These are phyloP conservation scores for Inga laurina DNA, from an alignment of 306 rosid species.

Conservation along the genomic window DNA sequence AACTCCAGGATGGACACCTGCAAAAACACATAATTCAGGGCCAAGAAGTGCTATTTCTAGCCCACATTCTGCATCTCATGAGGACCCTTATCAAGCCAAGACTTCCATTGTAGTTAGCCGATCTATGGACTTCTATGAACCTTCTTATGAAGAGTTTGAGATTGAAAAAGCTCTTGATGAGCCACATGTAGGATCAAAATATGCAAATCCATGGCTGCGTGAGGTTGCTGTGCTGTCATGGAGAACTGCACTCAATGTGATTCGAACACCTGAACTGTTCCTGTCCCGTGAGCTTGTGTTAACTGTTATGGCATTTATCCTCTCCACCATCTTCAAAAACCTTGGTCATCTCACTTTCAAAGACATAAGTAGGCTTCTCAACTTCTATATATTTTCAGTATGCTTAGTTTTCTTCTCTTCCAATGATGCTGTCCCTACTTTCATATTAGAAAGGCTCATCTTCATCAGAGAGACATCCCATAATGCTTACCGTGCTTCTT, in stretches of 20 bases:
- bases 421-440: slow-evolving; percentile 90
- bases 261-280: not conserved
- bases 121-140: slow-evolving; percentile 43
- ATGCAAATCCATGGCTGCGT: not conserved
- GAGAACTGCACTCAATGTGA: not conserved
- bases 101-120: slow-evolving; percentile 40
- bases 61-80: slow-evolving; percentile 57
- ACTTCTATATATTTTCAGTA: slow-evolving; percentile 86
- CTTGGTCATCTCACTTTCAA: not conserved
- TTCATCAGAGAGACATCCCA: slow-evolving; percentile 42
- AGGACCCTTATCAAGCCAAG: slow-evolving; percentile 39
- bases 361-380: slow-evolving; percentile 16
- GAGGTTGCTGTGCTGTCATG: not conserved
- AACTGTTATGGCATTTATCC: not conserved
- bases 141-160: slow-evolving; percentile 53
- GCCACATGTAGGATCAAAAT: not conserved
- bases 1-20: slow-evolving; percentile 61
- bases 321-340: not conserved
- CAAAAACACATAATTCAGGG: slow-evolving; percentile 53
- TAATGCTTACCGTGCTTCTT: slow-evolving; percentile 89
- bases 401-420: slow-evolving; percentile 93
- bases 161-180: slow-evolving; percentile 33
- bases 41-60: slow-evolving; percentile 48
- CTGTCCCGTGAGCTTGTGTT: not conserved
- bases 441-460: slow-evolving; percentile 84